phyloP scores from a whole-genome alignment of 2,329 filamentous ascomycete species.

The Myriosclerotinia curreyana region DNA sequence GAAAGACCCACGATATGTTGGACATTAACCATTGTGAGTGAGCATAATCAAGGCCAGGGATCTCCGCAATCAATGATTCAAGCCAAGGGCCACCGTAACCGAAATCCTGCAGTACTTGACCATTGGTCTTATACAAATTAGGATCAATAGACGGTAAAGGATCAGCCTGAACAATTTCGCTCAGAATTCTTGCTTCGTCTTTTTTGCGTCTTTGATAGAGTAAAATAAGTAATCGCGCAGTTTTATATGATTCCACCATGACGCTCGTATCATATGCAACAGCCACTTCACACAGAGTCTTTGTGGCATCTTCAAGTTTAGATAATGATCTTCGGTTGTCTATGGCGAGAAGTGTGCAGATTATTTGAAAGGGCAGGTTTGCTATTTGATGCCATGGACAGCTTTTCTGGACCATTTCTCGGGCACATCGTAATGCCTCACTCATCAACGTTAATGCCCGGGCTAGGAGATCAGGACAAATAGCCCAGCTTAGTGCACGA shows the following conservation, averaged over 20 bases:
- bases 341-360: constrained; percentile 25
- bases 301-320: constrained; percentile 20
- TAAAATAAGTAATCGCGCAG: constrained; percentile 17
- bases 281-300: constrained; percentile 20
- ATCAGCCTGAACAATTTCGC: constrained; percentile 4
- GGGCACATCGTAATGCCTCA: constrained; percentile 6
- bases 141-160: neutral
- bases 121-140: neutral
- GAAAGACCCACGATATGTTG: neutral
- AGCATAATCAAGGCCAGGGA: constrained; percentile 10
- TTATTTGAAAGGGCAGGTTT: constrained; percentile 24
- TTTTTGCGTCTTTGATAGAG: constrained; percentile 15
- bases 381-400: constrained; percentile 26
- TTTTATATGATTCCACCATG: constrained; percentile 19
- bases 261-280: constrained; percentile 11
- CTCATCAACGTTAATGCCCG: neutral
- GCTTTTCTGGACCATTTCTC: neutral
- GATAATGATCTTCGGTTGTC: constrained; percentile 21
- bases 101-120: neutral
- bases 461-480: neutral
- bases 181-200: constrained; percentile 12
- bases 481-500: neutral
- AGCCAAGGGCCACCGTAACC: constrained; percentile 15
- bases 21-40: constrained; percentile 1
- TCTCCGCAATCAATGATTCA: constrained; percentile 12